Base-by-base conservation (phyloP, 1,284 basidiomycete genomes). In the Taiwanofungus camphoratus region DNA sequence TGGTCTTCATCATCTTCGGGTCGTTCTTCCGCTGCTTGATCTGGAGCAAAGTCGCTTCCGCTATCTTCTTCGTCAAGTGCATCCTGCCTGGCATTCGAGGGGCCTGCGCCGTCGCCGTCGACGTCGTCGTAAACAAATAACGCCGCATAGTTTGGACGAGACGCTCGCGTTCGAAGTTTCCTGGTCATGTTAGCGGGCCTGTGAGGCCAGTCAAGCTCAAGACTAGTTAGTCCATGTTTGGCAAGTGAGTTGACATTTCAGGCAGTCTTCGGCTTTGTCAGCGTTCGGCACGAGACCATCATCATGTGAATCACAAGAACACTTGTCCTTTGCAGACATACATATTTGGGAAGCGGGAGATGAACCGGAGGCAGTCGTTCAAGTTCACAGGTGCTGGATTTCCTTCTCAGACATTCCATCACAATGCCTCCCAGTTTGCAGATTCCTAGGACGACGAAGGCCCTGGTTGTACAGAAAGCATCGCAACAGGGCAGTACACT, bases 1-100 rank as follows among this genome's bases (percentile, higher is more conserved):
- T 33, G 42, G 2, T 36, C 45, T 50, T 43, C 54, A 12, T 53
- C 55, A 4, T 59, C 55, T 22, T 49, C 51, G 2, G 43, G 57
- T 6, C 55, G 54, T 4, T 59, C 51, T 7, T 57, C 57, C 5
- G 48, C 56, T 7, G 47, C 54, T 16, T 45, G 46, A 5, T 55
- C 54, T 5, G 51, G 68, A 27, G 70, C 68, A 46, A 77, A 77
- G 49, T 76, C 76, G 47, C 69, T 69, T 2, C 54, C 62, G 34
- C 59, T 64, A 38, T 54, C 57, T 8, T 45, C 58, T 3, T 64
- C 57, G 34, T 39, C 18, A 22, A n/a, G 5, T 39, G 36, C 16
- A 8, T 35, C n/a, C 16, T 39, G 30, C 13, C 13, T 7, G 2
- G 43, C 6, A 12, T 36, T 54, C 0, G 64, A 60, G 1, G 58